Evolutionary conservation across 257 asterid species (phyloP).

Genomic region (Ballota nigra): DNA sequence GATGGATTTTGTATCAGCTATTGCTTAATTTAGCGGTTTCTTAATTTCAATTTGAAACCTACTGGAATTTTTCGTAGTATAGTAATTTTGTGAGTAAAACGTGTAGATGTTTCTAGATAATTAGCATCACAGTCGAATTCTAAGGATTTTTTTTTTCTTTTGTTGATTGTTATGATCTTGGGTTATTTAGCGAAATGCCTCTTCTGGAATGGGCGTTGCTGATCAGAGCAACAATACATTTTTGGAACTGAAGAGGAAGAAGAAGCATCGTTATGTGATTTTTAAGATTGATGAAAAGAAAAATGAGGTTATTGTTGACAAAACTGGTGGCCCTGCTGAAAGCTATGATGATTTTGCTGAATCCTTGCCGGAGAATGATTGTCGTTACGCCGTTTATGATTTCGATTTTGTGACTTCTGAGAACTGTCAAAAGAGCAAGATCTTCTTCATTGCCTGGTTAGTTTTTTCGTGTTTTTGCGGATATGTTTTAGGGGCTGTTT

Average conservation of each 20-base stretch:
- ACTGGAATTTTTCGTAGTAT: not conserved
- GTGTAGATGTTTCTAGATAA: not conserved
- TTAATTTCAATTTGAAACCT: not conserved
- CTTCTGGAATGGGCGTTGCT: constrained; percentile 59
- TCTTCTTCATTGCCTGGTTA: constrained; percentile 75
- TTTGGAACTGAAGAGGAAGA: constrained; percentile 63
- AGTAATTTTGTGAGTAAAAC: not conserved
- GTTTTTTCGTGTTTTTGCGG: not conserved
- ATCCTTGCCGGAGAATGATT: constrained; percentile 59
- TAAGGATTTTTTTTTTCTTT: not conserved
- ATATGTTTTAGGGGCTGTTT: not conserved
- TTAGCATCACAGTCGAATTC: not conserved
- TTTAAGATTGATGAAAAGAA: constrained; percentile 67
- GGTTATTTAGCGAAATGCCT: constrained; percentile 48
- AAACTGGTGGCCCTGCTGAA: constrained; percentile 55
- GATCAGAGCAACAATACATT: constrained; percentile 54
- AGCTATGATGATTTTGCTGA: constrained; percentile 53
- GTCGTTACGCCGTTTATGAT: constrained; percentile 66
- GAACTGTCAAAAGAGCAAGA: constrained; percentile 77
- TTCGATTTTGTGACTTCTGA: constrained; percentile 67
- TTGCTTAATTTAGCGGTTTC: constrained; percentile 2
- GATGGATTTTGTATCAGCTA: not conserved
- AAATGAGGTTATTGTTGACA: constrained; percentile 63
- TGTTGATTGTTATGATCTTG: not conserved
- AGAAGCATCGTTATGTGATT: constrained; percentile 53